Percentiles rank a stretch among this genome's conserved stretches.
Conservation (phyloP, 139 green algal species). For the Chlorella sp. region DNA sequence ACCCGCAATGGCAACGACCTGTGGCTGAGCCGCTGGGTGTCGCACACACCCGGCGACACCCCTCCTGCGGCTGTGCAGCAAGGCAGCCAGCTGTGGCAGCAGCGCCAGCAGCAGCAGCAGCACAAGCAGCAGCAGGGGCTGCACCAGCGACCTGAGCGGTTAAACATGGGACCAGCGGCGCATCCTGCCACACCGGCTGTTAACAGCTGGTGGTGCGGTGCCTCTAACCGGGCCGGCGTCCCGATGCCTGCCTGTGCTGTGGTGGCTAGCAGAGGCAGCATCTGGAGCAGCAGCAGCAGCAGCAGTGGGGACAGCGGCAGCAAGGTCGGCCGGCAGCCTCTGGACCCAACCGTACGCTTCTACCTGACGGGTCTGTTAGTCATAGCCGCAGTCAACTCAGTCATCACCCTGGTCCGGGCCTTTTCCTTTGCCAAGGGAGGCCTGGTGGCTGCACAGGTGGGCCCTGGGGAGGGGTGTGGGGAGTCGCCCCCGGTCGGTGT, state of each 20-base stretch:
- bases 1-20: conserved; percentile 78
- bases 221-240: too few relatives aligned
- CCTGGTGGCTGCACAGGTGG: conserved; percentile 64
- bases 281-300: neutral
- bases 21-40: conserved; percentile 81
- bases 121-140: neutral
- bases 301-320: neutral
- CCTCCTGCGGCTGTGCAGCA: neutral
- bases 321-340: neutral
- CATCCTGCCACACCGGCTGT: too few relatives aligned
- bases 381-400: conserved; percentile 67
- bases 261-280: neutral
- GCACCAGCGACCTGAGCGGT: too few relatives aligned
- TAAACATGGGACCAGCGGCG: too few relatives aligned
- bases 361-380: conserved; percentile 66
- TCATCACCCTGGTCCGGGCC: conserved; percentile 64
- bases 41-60: neutral
- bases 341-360: conserved; percentile 37
- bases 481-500: too few relatives aligned
- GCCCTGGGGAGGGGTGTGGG: neutral
- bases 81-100: too few relatives aligned
- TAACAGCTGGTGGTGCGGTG: too few relatives aligned
- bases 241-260: too few relatives aligned
- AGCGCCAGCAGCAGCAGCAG: neutral
- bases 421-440: conserved; percentile 88